Base-by-base conservation (phyloP, 805 yeast species). In the Nakazawaea sp. region DNA sequence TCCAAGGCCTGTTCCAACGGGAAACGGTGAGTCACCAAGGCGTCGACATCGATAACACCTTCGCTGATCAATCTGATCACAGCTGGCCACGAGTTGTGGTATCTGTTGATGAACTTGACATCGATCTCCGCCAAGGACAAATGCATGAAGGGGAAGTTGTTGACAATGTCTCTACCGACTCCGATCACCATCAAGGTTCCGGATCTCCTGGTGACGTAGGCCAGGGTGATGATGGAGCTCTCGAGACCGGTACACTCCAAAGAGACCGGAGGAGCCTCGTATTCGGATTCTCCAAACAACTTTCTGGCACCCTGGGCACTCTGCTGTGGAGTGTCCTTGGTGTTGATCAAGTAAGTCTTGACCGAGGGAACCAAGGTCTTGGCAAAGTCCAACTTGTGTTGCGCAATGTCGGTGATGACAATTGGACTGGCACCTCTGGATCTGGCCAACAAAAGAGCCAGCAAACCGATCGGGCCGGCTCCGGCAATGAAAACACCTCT, bases 391-490 rank as follows among this genome's bases (percentile, higher is more conserved):
- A 74, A 56, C 38, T 78, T 61, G 30, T 58, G 56, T 16, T 53
- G 55, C 35, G 63, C 58, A 27, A 73, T 50, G 49, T 73, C 79
- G 5, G 76, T 68, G 45, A 72, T 68, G 15, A 63, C 66, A 13
- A 74, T 43, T 24, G 78, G 78, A 24, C 67, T 59, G 5, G 75
- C 75, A 19, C 79, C 79, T 2, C 69, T 61, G 11, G 76, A 76
- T 25, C 64, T 59, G 8, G 76, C 75, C 32, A 71, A 50, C 4
- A 65, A 44, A 32, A 75, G 61, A 19, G 72, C 53, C 28, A 68
- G 62, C 21, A 73, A 53, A 12, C 80, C 79, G 45, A 74, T 74
- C 12, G 79, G 79, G 16, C 80, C 79, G 13, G 78, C 77, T 36
- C 80, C 80, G 29, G 68, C 61, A 36, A 74, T 57, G 30, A 68